Evolutionary conservation across 2,329 filamentous ascomycete species (phyloP), one percentile per base, ranked within the genome.

Genomic region (Colletotrichum orchidophilum): DNA sequence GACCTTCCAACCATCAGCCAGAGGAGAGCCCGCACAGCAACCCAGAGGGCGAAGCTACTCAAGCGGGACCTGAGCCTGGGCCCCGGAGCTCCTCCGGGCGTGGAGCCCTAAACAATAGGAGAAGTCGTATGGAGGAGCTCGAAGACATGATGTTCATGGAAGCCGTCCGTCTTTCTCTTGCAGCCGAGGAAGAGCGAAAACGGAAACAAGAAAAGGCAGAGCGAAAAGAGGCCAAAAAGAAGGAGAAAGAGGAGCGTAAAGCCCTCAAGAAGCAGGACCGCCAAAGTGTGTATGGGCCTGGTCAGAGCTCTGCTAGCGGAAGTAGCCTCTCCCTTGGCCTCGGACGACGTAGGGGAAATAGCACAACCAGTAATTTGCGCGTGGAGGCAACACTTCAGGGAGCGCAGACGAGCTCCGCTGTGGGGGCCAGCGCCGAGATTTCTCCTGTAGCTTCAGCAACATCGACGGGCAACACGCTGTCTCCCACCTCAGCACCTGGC

Each of bases 131-230:
- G 78, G 94, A 97, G 26, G 95, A 98, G 75, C 87, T 98, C 0
- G 96, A 99, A 79, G 96, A 97, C 59, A 93, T 99, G 85, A 99
- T 99, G 96, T 95, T 98, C 86, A 94, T 96, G 87, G 96, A 99
- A 80, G 96, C 96, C 0, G 97, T 99, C 58, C 88, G 96, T 49
- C 81, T 97, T 33, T 97, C 95, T 58, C 85, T 99, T n/a, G 95
- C 93, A 0, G 92, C 94, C 1, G 96, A 99, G 79, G 96, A 98
- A 77, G 96, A 98, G 52, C 89, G 96, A n/a, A 93, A 94, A 75
- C 92, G 89, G 57, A 96, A 94, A 77, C 92, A 93, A 59, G 94
- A 96, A 61, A 96, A 95, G 78, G 93, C 94, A 70, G 87, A 88
- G 0, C 88, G 87, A 29, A 98, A 97, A 78, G 93, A 96, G 70